Evolutionary conservation across 129 eudicot genomes (phyloP), one percentile per base, ranked within the genome.

Genomic region (Tagetes patula): DNA sequence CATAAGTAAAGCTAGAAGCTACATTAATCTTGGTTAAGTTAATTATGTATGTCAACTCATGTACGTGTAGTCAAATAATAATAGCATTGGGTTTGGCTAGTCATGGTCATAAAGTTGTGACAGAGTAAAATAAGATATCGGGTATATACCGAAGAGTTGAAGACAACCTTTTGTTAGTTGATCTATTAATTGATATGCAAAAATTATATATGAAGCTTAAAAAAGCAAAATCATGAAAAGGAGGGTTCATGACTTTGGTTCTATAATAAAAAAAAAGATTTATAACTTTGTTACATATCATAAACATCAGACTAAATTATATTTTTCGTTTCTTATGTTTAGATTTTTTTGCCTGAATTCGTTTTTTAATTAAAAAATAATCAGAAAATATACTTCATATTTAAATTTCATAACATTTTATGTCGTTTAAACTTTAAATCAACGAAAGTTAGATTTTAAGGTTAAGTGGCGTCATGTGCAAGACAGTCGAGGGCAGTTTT

Each of bases 161-260:
- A 13, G 43, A 61, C 67, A 34, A 5, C 66, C 40, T 34, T 37
- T 60, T 60, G 66, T 61, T 61, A 43, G 20, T 61, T 61, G 66
- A 61, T 3, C 6, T 8, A 34, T 60, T 59, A 8, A 34, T 60
- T 59, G 3, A 59, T 59, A 32, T 59, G 65, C 9, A n/a, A 3
- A 55, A 2, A 6, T 55, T 30, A 27, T 20, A 20, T 20, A 20
- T 20, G 27, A 20, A 20, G 27, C 27, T 20, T 20, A 20, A 20
- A 20, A 20, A 20, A 20, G 27, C 27, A 3, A 55, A 2, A 6
- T 55, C 8, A 27, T 30, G 37, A 30, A 27, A 55, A 55, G 37
- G 36, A 55, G 60, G 60, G 60, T 53, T 20, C 33, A n/a, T n/a
- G 33, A 14, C 27, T 14, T 20, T 53, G 32, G 6, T 53, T 53